Base-by-base conservation (phyloP, 495 filamentous ascomycete species). In the Elasticomyces elasticus region DNA sequence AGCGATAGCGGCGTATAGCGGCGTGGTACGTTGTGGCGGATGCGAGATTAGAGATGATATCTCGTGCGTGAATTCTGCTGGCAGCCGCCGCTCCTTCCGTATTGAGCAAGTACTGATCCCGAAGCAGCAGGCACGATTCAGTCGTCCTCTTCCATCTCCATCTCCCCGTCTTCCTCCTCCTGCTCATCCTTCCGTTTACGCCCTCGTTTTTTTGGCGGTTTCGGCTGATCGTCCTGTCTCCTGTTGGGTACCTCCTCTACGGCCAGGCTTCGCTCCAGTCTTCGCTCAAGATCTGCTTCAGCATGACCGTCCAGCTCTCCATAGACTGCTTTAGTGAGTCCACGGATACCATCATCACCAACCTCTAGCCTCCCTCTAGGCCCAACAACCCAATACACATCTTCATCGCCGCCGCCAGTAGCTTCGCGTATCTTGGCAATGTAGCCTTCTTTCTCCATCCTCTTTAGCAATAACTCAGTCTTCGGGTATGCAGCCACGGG, bases 331-430 rank as follows among this genome's bases (percentile, higher is more conserved):
- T 76, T 76, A 2, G 91, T 80, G 47, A 97, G 62, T 1, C 78
- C 79, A 13, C 80, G 78, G 27, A 94, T 82, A 13, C 82, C 85
- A 27, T 78, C 74, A 49, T 79, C 78, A 1, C 82, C 84, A 28
- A 98, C 83, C 65, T 98, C 92, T 12, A 87, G 72, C 70, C 87
- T 95, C 13, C 89, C 92, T 30, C 92, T 75, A 27, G 87, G 83
- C 2, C 89, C 89, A 24, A 94, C 76, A 54, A 84, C 78, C 71
- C 82, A 95, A 47, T 84, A 86, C 10, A 87, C 76, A 4, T 76
- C 67, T 53, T 94, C 87, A 11, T 76, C 76, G 11, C 74, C 74
- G 3, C 33, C 49, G 37, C 62, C 61, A 19, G 61, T 62, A 7
- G 51, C 64, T 38, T 77, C 75, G 44, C 78, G 75, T n/a, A 81